Conservation (phyloP, 768 basidiomycete genomes). For the Macrocybe gigantea region DNA sequence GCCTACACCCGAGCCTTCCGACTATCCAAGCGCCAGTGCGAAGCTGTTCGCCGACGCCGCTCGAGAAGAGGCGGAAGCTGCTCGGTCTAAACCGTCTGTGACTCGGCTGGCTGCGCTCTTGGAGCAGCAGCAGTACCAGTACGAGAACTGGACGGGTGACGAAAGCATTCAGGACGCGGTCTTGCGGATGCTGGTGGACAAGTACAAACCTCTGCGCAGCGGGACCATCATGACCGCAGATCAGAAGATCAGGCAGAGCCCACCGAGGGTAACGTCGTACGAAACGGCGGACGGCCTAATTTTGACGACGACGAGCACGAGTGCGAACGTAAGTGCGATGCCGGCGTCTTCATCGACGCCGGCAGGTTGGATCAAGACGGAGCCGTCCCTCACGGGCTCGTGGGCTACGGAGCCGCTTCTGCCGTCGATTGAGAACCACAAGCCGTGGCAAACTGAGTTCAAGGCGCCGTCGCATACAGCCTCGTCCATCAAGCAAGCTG, state of each 20-base stretch:
- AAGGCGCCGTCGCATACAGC: constrained; percentile 50
- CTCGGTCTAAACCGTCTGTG: constrained; percentile 4
- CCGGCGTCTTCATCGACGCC: too few species aligned
- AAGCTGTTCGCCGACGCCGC: constrained; percentile 66
- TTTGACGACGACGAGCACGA: too few species aligned
- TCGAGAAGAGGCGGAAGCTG: constrained; percentile 39
- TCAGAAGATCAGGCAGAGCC: constrained; percentile 51
- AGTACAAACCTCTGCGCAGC: constrained; percentile 75
- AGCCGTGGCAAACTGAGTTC: constrained; percentile 69
- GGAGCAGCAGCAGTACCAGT: constrained; percentile 27
- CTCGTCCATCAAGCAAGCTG: constrained; percentile 48
- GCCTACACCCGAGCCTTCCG: too few species aligned
- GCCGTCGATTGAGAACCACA: constrained; percentile 48
- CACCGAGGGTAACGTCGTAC: constrained; percentile 30
- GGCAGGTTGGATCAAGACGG: background rate
- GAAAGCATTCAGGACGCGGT: constrained; percentile 67
- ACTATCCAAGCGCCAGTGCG: constrained; percentile 33
- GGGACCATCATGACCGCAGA: constrained; percentile 57
- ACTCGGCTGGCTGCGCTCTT: constrained; percentile 17
- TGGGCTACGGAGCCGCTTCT: constrained; percentile 50
- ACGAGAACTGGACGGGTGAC: constrained; percentile 75
- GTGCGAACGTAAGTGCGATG: too few species aligned
- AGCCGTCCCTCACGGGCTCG: constrained; percentile 25
- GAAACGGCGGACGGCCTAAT: constrained; percentile 6
- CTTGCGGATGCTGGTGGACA: constrained; percentile 81